phyloP scores from a whole-genome alignment of 805 yeast species.

The Candida taoyuanica region DNA sequence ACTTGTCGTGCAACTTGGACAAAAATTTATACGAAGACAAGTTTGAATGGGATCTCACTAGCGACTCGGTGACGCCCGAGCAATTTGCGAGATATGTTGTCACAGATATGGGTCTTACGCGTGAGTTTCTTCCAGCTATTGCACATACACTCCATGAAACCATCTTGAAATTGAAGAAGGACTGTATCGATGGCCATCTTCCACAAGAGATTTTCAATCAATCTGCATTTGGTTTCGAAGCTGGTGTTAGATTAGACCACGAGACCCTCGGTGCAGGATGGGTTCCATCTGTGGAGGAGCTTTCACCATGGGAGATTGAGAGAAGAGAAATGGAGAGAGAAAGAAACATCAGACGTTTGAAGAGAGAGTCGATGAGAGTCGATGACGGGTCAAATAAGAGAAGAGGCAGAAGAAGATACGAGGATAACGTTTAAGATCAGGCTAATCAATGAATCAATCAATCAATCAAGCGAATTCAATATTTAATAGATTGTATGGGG shows the following conservation, averaged over 20 bases:
- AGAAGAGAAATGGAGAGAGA: slow-evolving; percentile 93
- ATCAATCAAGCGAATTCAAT: too few species aligned
- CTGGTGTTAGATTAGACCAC: slow-evolving; percentile 67
- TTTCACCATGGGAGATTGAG: slow-evolving; percentile 91
- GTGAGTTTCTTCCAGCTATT: slow-evolving; percentile 87
- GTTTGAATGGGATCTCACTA: slow-evolving; percentile 85
- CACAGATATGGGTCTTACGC: slow-evolving; percentile 73
- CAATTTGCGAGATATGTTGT: slow-evolving; percentile 78
- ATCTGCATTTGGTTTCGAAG: slow-evolving; percentile 56
- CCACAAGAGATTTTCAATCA: slow-evolving; percentile 50
- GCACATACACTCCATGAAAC: slow-evolving; percentile 83
- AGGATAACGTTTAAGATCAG: slow-evolving; percentile 32
- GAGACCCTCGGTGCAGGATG: slow-evolving; percentile 77
- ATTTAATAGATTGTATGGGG: too few species aligned
- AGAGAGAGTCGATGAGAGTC: slow-evolving; percentile 82
- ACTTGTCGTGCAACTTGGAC: slow-evolving; percentile 76
- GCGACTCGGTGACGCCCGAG: slow-evolving; percentile 55
- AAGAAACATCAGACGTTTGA: slow-evolving; percentile 83
- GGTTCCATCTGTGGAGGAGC: slow-evolving; percentile 82
- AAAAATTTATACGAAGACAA: slow-evolving; percentile 84
- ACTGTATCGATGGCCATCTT: slow-evolving; percentile 66
- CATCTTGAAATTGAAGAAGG: slow-evolving; percentile 70
- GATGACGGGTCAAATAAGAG: slow-evolving; percentile 43
- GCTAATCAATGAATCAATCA: neutral
- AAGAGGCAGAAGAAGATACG: slow-evolving; percentile 43